Percentiles rank a stretch among this genome's conserved stretches.
Conservation (phyloP, 2,329 filamentous ascomycete species). For the Aureobasidium sp. region DNA sequence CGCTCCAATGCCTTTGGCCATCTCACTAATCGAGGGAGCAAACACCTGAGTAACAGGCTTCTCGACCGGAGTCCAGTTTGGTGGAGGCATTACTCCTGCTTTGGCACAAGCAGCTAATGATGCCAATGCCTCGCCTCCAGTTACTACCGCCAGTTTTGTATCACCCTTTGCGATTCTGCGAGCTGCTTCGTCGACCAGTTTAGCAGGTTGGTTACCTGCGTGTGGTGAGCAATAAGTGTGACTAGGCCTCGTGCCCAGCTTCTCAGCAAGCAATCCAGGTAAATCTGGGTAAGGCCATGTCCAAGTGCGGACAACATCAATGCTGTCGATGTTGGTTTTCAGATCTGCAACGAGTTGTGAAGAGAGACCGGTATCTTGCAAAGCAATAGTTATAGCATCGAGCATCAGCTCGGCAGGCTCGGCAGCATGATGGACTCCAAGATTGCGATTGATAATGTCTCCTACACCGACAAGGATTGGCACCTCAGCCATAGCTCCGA, state of each 20-base stretch:
- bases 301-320: constrained; percentile 55
- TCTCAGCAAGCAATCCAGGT: constrained; percentile 43
- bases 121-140: constrained; percentile 57
- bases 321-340: constrained; percentile 44
- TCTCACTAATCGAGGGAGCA: constrained; percentile 39
- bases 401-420: constrained; percentile 54
- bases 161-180: constrained; percentile 46
- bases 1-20: constrained; percentile 42
- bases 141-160: constrained; percentile 48
- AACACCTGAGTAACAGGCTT: constrained; percentile 41
- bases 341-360: constrained; percentile 26
- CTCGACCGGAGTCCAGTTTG: constrained; percentile 48
- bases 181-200: constrained; percentile 55
- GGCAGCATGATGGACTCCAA: constrained; percentile 41
- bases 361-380: constrained; percentile 40
- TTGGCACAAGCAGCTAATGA: constrained; percentile 46
- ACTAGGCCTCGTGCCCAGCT: constrained; percentile 38
- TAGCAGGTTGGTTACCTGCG: constrained; percentile 55
- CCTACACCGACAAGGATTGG: constrained; percentile 56
- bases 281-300: constrained; percentile 57
- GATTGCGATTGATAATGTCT: constrained; percentile 51
- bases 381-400: constrained; percentile 43
- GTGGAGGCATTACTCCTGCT: constrained; percentile 46
- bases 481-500: constrained; percentile 14
- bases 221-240: constrained; percentile 47